Evolutionary conservation across 371 early-diverging fungal genomes (phyloP), one percentile per base, ranked within the genome.

Genomic region (Mortierella sp.): DNA sequence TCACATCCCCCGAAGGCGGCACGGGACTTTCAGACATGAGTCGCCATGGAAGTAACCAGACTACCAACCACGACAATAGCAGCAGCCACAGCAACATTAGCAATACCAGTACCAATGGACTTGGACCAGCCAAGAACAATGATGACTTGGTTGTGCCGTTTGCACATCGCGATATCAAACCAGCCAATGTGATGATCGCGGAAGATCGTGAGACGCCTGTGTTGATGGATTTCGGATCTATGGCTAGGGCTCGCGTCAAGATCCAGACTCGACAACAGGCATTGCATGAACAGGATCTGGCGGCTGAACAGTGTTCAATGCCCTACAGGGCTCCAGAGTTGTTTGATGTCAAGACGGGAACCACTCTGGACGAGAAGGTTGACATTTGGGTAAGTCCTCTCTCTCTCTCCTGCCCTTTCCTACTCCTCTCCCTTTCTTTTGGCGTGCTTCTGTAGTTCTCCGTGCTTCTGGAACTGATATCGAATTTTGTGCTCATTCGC

Each of bases 131-230:
- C 28, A 71, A 43, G 41, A 64, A 67, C 29, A 82, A 79, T 22
- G 68, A 79, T 4, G 55, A 64, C 1, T 63, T 63, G 21, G 51
- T 79, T 57, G 79, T 84, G 47, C 85, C 88, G 2, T 91, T 86
- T 81, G 91, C 89, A 25, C 94, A 93, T 70, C 81, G 93, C 25
- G 93, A 93, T 64, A 91, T 93, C 58, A 93, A 93, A 67, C 92
- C 91, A n/a, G 92, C 84, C 5, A 89, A 89, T 58, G 78, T 88
- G 2, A 47, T 89, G 43, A 63, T 90, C 39, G 79, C 86, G 9
- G 91, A 91, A 59, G 91, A 91, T 68, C 85, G 87, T 8, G 77
- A 81, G 52, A 85, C 86, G 21, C 89, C 92, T 0, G 73, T 93
- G 2, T 71, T 93, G 22, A 91, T 92, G 90, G 94, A 93, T 73